A percentile compares a stretch with the other conserved stretches of the same genome.
Conservation (phyloP, 2,329 filamentous ascomycete genomes). For the Arthroderma sp. region DNA sequence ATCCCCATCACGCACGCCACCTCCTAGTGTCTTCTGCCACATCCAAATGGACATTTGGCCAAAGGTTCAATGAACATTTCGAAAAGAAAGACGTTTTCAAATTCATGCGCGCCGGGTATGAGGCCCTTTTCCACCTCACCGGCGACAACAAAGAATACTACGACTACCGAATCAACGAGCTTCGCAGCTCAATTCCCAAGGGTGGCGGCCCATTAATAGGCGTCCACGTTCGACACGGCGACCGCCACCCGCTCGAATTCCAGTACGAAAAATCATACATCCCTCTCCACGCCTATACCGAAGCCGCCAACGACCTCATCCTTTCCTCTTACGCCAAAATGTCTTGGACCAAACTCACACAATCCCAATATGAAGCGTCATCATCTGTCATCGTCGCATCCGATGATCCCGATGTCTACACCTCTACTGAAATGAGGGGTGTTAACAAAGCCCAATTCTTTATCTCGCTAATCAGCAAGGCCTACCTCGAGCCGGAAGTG, state of each 20-base stretch:
- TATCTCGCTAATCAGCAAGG: constrained; percentile 65
- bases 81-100: constrained; percentile 51
- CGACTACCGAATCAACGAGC: constrained; percentile 41
- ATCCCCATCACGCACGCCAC: constrained; percentile 62
- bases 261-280: constrained; percentile 69
- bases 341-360: constrained; percentile 28
- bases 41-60: constrained; percentile 49
- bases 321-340: constrained; percentile 24
- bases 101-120: constrained; percentile 56
- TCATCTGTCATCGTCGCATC: constrained; percentile 52
- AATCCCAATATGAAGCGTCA: constrained; percentile 19
- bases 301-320: constrained; percentile 45
- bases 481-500: constrained; percentile 32
- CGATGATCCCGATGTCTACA: constrained; percentile 66
- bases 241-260: constrained; percentile 62
- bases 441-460: constrained; percentile 56
- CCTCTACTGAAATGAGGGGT: constrained; percentile 45
- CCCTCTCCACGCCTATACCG: constrained; percentile 55
- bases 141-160: constrained; percentile 55
- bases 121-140: constrained; percentile 59
- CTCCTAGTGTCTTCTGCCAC: constrained; percentile 61
- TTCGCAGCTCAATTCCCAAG: constrained; percentile 34
- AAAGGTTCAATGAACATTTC: constrained; percentile 42
- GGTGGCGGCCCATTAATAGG: constrained; percentile 48
- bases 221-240: constrained; percentile 67